Evolutionary conservation across 345 rosid species (phyloP), one percentile per base, ranked within the genome.

Genomic region (Excoecaria agallocha): DNA sequence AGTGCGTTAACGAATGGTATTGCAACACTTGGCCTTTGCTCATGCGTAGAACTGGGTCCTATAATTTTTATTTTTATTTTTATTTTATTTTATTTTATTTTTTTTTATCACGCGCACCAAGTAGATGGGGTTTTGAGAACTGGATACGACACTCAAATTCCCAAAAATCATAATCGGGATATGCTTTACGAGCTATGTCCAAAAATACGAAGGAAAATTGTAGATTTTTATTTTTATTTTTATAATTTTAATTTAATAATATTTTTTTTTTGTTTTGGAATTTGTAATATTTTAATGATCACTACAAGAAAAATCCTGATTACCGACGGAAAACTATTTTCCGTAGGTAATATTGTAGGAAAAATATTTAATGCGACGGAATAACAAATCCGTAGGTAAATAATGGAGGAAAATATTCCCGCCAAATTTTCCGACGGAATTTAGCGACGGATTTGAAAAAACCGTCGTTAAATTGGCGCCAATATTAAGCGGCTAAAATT

Each of bases 31-130:
- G 76, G 69, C 41, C 1, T 2, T 1, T 0, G 37, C 10, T 19
- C 4, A 52, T 17, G 1, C 25, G 19, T 7, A 11, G 17, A 7
- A 4, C 6, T 15, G 70, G 73, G 69, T 38, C 66, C 76, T 11
- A 49, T 6, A 11, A 6, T 10, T 74, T 37, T 72, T n/a, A n/a
- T n/a, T n/a, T n/a, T n/a, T n/a, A n/a, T n/a, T n/a, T n/a, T n/a
- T n/a, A n/a, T n/a, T n/a, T n/a, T n/a, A n/a, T n/a, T n/a, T n/a
- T n/a, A n/a, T n/a, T n/a, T n/a, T n/a, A n/a, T 73, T 72, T 41
- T 57, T 78, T 8, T 71, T 68, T 69, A 71, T 77, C 61, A 70
- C 78, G 76, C 79, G 71, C 75, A 22, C 55, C 56, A n/a, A 25
- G 49, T 8, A 7, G 12, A 38, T 2, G 68, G 57, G 52, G 57